These are phyloP conservation scores for Trichophyton benhamiae DNA, from an alignment of 2,329 filamentous ascomycete genomes.

Conservation along the genomic window DNA sequence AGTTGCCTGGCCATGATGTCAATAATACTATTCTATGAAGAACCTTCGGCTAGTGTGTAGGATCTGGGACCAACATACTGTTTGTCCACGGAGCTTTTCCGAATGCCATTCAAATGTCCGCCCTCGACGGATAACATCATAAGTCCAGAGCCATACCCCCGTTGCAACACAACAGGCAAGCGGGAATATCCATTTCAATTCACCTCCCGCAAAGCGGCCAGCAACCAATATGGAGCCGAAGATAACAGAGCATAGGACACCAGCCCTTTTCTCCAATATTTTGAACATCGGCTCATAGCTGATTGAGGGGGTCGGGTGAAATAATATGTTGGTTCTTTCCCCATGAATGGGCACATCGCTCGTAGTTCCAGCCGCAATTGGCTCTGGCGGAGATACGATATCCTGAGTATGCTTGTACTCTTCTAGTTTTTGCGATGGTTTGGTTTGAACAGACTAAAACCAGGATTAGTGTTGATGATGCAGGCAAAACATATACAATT, in stretches of 20 bases:
- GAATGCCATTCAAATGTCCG: slow-evolving; percentile 77
- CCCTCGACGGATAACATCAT: slow-evolving; percentile 71
- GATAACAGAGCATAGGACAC: slow-evolving; percentile 56
- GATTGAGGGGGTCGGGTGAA: slow-evolving; percentile 83
- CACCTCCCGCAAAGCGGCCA: slow-evolving; percentile 67
- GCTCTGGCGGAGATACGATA: slow-evolving; percentile 79
- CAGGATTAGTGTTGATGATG: not conserved
- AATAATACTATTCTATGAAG: not conserved
- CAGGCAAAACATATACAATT: not conserved
- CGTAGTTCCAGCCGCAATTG: slow-evolving; percentile 66
- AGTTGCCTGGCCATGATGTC: slow-evolving; percentile 44
- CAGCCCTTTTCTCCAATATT: slow-evolving; percentile 61
- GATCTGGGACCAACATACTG: slow-evolving; percentile 33
- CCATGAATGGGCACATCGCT: slow-evolving; percentile 91
- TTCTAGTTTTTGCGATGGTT: slow-evolving; percentile 56
- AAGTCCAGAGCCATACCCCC: slow-evolving; percentile 79
- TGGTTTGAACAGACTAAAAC: slow-evolving; percentile 51
- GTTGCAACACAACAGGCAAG: slow-evolving; percentile 59
- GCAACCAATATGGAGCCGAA: slow-evolving; percentile 62
- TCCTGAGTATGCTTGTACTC: slow-evolving; percentile 82
- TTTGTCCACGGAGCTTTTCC: slow-evolving; percentile 73
- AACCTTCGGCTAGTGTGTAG: no score
- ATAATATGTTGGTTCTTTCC: slow-evolving; percentile 91
- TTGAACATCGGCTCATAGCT: slow-evolving; percentile 83
- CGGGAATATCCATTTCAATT: slow-evolving; percentile 62